Evolutionary conservation across 1,284 basidiomycete species (phyloP), one percentile per base, ranked within the genome.

Genomic region (Earliella scabrosa): DNA sequence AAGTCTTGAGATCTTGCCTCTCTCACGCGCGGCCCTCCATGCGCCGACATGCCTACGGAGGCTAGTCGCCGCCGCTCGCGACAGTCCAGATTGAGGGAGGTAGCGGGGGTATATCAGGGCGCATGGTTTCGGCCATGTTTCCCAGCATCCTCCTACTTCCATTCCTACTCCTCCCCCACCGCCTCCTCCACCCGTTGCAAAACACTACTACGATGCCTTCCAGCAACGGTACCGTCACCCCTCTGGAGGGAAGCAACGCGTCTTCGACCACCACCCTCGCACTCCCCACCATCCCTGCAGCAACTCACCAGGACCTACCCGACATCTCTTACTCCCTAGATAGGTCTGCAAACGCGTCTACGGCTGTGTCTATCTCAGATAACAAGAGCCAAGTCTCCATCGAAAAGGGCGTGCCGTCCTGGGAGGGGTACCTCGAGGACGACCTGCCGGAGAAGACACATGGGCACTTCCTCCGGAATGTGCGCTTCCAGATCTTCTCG

Each of bases 381-480:
- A 38, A 29, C 51, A 61, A 63, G 58, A 59, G 56, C 38, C 59
- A 63, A 2, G 58, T 57, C 43, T 61, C 66, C 14, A 24, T 48
- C 27, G 53, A 69, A 24, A 71, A 73, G 64, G 71, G 70, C 48
- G 69, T 60, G 16, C 59, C 51, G 58, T 52, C 71, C 14, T 83
- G 81, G 82, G 74, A 78, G 18, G 82, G 80, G 8, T 83, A 82
- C 66, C 68, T 78, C 54, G 72, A 82, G 43, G 80, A 82, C 47
- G 66, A 68, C 3, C 63, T 84, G 7, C 82, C 82, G 7, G 72
- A 77, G 24, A 84, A 86, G 68, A 73, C 60, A 3, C 76, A 83
- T 23, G 65, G 59, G 5, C 77, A 75, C 64, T 63, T 66, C 49
- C 20, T 78, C 35, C 78, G 81, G 45, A 82, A 84, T 61, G 66